Evolutionary conservation across 2,329 filamentous ascomycete species (phyloP).

Genomic region (Aspergillus jensenii): DNA sequence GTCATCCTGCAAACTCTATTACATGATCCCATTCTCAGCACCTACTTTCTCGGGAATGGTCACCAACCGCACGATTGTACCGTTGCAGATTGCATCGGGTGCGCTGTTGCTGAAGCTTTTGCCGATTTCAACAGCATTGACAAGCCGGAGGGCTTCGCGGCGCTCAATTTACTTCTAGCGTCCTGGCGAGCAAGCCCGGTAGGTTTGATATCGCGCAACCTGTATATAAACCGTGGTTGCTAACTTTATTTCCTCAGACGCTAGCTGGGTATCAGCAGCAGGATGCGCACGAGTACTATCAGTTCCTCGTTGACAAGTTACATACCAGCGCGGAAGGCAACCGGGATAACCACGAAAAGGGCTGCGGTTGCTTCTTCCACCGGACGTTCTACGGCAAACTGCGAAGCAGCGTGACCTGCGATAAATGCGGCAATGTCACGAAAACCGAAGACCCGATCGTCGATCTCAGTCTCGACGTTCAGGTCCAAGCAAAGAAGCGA

Average conservation of each 20-base stretch:
- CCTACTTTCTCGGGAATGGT: constrained; percentile 89
- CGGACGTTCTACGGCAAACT: constrained; percentile 92
- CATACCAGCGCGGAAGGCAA: constrained; percentile 76
- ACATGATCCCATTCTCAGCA: constrained; percentile 87
- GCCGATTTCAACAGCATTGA: constrained; percentile 61
- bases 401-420: constrained; percentile 86
- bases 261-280: constrained; percentile 91
- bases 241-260: constrained; percentile 46
- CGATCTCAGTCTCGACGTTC: constrained; percentile 85
- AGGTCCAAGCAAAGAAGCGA: constrained; percentile 63
- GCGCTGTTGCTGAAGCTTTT: constrained; percentile 63
- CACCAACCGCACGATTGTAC: constrained; percentile 77
- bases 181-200: constrained; percentile 80
- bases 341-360: constrained; percentile 53
- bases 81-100: constrained; percentile 57
- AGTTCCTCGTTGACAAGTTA: constrained; percentile 88
- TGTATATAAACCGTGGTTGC: background rate
- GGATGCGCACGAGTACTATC: constrained; percentile 96
- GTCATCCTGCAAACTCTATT: constrained; percentile 91
- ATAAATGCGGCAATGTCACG: constrained; percentile 79
- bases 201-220: constrained; percentile 44
- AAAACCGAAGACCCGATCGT: constrained; percentile 85
- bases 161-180: constrained; percentile 81
- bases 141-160: constrained; percentile 82
- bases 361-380: constrained; percentile 87